Conservation (phyloP, 2,329 filamentous ascomycete genomes). For the Meredithiella fracta region DNA sequence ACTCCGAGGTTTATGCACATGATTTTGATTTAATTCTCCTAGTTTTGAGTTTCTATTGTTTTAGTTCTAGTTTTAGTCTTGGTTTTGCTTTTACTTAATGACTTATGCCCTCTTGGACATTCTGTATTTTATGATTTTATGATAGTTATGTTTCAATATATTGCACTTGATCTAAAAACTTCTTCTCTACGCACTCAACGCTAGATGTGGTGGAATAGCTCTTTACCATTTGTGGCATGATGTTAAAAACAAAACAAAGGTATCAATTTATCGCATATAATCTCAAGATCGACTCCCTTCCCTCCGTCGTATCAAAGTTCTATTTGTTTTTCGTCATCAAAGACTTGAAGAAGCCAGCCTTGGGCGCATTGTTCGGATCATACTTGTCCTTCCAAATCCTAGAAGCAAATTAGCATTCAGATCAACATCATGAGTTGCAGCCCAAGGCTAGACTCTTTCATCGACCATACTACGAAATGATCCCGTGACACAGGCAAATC, state of each 20-base stretch:
- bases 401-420: conserved; percentile 7
- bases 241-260: no score
- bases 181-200: no score
- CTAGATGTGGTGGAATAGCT: no score
- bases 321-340: background rate
- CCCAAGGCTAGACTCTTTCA: background rate
- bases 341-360: conserved; percentile 21
- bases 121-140: background rate
- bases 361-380: conserved; percentile 29
- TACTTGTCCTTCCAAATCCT: conserved; percentile 99
- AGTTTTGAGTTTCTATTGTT: conserved; percentile 4
- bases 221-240: no score
- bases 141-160: conserved; percentile 1
- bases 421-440: background rate
- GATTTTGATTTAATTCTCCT: background rate
- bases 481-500: background rate
- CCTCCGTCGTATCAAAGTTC: background rate
- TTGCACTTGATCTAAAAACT: background rate
- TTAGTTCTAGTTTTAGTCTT: conserved; percentile 17
- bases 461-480: background rate
- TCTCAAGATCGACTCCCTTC: background rate
- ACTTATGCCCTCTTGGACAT: conserved; percentile 13
- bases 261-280: no score
- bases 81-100: conserved; percentile 14
- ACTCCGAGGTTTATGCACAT: background rate